phyloP scores from a whole-genome alignment of 129 eudicot genomes.

The Ambrosia trifida region DNA sequence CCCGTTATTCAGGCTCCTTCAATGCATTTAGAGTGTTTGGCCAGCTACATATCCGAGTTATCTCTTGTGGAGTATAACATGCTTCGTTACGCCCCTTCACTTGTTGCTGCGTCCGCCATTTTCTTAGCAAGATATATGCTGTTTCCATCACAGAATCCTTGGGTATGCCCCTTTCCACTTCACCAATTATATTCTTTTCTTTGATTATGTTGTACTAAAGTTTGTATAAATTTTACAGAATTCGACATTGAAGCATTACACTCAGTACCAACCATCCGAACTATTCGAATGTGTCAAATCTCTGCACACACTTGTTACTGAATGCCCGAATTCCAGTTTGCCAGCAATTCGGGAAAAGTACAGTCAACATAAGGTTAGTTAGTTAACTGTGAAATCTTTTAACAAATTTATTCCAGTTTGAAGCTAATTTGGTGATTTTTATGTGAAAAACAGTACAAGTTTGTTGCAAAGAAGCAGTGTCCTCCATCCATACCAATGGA shows the following conservation, averaged over 20 bases:
- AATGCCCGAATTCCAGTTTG: slow-evolving; percentile 52
- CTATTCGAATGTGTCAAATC: slow-evolving; percentile 71
- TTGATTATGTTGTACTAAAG: neutral
- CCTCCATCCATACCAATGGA: slow-evolving; percentile 76
- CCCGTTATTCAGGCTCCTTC: slow-evolving; percentile 60
- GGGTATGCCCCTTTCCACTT: slow-evolving; percentile 51
- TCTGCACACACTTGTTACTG: slow-evolving; percentile 64
- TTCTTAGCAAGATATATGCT: slow-evolving; percentile 76
- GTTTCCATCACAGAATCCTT: slow-evolving; percentile 62
- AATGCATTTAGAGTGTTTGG: slow-evolving; percentile 85
- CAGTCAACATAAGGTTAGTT: slow-evolving; percentile 93
- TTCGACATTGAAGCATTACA: slow-evolving; percentile 75
- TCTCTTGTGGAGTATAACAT: slow-evolving; percentile 82
- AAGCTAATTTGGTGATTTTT: neutral
- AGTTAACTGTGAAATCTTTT: neutral
- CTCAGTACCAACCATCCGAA: slow-evolving; percentile 75
- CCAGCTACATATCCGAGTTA: slow-evolving; percentile 82
- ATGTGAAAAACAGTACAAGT: slow-evolving; percentile 71
- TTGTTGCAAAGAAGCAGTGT: slow-evolving; percentile 83
- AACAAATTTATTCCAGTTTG: neutral
- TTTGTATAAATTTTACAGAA: slow-evolving; percentile 42
- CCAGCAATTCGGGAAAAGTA: slow-evolving; percentile 97
- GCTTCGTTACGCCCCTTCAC: slow-evolving; percentile 76
- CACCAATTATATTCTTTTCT: too few relatives aligned
- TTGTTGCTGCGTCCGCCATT: slow-evolving; percentile 83